phyloP scores from a whole-genome alignment of 1,139 yeast genomes.

The Dujonia santamariae region DNA sequence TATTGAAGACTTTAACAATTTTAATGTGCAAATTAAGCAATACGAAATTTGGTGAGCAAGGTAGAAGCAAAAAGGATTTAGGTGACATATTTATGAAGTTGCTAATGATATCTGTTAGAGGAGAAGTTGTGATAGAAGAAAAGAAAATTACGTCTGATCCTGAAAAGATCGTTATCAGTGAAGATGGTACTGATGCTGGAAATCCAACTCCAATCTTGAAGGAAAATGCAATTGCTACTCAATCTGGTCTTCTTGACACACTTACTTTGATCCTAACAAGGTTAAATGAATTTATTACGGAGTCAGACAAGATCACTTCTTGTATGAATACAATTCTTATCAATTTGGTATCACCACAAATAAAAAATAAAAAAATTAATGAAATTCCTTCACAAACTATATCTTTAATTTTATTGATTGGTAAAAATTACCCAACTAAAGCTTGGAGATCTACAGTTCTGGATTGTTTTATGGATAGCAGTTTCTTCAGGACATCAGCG shows the following conservation, averaged over 20 bases:
- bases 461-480: conserved; percentile 52
- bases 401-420: conserved; percentile 34
- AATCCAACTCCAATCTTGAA: conserved; percentile 1
- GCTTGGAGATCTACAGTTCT: conserved; percentile 50
- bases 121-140: conserved; percentile 10
- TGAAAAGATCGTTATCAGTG: conserved; percentile 10
- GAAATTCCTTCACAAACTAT: conserved; percentile 33
- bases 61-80: conserved; percentile 60
- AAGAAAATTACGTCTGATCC: conserved; percentile 9
- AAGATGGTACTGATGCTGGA: conserved; percentile 6
- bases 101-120: conserved; percentile 29
- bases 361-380: conserved; percentile 36
- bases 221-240: conserved; percentile 11
- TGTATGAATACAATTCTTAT: conserved; percentile 44
- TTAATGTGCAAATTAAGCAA: conserved; percentile 51
- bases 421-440: conserved; percentile 36
- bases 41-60: conserved; percentile 62
- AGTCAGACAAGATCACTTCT: conserved; percentile 47
- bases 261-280: conserved; percentile 36
- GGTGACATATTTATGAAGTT: conserved; percentile 60
- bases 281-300: conserved; percentile 44
- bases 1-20: conserved; percentile 48
- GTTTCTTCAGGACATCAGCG: conserved; percentile 36
- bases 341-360: conserved; percentile 41
- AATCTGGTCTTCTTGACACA: conserved; percentile 38